Evolutionary conservation across 768 basidiomycete species (phyloP), one percentile per base, ranked within the genome.

Genomic region (Suillus variegatus): DNA sequence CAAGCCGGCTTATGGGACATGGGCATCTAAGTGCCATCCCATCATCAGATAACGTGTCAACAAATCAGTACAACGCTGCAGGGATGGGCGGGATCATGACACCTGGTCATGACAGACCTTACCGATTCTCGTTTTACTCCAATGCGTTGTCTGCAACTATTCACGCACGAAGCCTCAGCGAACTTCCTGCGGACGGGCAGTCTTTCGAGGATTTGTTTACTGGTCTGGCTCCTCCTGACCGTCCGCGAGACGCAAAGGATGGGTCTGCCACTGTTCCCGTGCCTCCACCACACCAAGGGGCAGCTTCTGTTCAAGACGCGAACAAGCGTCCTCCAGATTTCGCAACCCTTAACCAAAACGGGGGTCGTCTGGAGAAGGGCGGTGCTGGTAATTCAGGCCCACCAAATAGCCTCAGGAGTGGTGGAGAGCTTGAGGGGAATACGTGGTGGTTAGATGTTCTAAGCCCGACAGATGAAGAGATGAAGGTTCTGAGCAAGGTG

Each of bases 371-470:
- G 38, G 76, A 73, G 22, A 73, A 51, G 55, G 49, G 36, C 12
- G n/a, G 51, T 16, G 61, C 49, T 25, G 35, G 36, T 40, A 70
- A 71, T 57, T 66, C 67, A 47, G 68, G 70, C 47, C 69, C 62
- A 7, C 72, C 69, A 3, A 67, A 72, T 28, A 71, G 71, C 20
- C 12, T 63, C 6, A 74, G 72, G 8, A 76, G 70, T 20, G 72
- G 70, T 25, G 67, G 69, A 25, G 84, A 90, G 62, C 81, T 82
- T 3, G 95, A 95, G 68, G 84, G 83, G 0, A 90, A 85, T 72
- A 97, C 95, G 2, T 99, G 97, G 97, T 99, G 97, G 97, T 78
- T 99, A 67, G 97, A 99, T 72, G 85, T 99, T 2, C 85, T 89
- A 62, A 91, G 88, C 64, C 97, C 97, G 0, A 99, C 96, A 1